Base-by-base conservation (phyloP, 305 asterid species). In the Rubia balearica region DNA sequence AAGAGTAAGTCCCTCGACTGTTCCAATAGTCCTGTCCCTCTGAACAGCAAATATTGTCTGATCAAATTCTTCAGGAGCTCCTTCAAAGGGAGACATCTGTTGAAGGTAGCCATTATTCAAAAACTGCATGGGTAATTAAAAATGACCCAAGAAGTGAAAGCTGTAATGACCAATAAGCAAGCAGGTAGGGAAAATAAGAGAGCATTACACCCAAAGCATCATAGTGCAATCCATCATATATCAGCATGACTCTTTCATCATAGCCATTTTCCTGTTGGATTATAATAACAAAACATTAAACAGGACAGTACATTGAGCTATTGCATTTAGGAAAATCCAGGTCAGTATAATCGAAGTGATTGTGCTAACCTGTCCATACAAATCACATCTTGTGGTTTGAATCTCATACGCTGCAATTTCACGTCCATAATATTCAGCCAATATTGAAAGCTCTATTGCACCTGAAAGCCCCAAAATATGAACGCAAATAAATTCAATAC, bases 391-490 rank as follows among this genome's bases (percentile, higher is more conserved):
- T 12, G 90, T 78, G 74, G 95, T 94, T 77, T 94, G 99, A 69
- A 91, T 94, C 80, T 91, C 99, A 74, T 89, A 94, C 60, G 97
- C 99, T 51, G 96, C 96, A 70, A 94, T 89, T 88, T 94, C 99
- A 61, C 91, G 89, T 45, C 88, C 90, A 72, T 86, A 94, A 71
- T 80, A 78, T 24, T 91, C 90, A 6, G 95, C 83, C 81, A 94
- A 74, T 83, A 94, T 91, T 57, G 97, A 85, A 61, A 94, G 91
- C 85, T 94, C 99, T 65, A 94, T 94, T 41, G 95, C 99, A 81
- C 99, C 98, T 93, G 75, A 55, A 78, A 67, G 71, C 65, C 63
- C 36, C 61, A 68, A 67, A 76, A 68, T 67, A 67, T 46, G 65
- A 74, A 68, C 64, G 65, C 69, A 19, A 77, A 59, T 24, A 61